Base-by-base conservation (phyloP, 441 rosid species). In the Populus hybrid region DNA sequence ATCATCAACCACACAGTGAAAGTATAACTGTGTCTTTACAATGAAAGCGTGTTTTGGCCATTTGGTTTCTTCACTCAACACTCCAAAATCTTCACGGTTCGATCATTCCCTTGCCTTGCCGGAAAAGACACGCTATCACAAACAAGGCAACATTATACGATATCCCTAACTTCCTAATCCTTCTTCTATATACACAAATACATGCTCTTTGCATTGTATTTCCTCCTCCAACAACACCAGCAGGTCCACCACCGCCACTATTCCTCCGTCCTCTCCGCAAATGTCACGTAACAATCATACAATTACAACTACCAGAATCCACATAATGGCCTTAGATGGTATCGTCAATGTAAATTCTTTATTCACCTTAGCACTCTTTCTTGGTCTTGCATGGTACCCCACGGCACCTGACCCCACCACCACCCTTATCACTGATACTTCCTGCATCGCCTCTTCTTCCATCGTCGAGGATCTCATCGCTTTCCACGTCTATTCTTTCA, bases 401-500 rank as follows among this genome's bases (percentile, higher is more conserved):
- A 14, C 70, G 11, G 30, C 85, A 71, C 81, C 74, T 3, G 65
- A 75, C 73, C 79, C 82, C 61, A 10, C 83, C 42, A 46, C 88
- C 72, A 68, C 79, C 74, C 83, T 82, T 10, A 81, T 84, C 77
- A 10, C 71, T 46, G 20, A 77, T 28, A 10, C 74, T 67, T 77
- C 87, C 72, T 91, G 97, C 74, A 65, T 71, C 11, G 86, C 91
- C 6, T 77, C 82, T 4, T 69, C 81, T 2, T 14, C 78, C 61
- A 18, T 88, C 64, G 91, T 82, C 6, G 93, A 89, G 79, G 84
- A 82, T 67, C 84, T 94, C 28, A 73, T 94, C 11, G 67, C 93
- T 28, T 89, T 84, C 89, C 99, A 92, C 80, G 97, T 93, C 21
- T 95, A 91, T 84, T 88, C 99, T 71, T 95, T 95, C 88, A 89